Evolutionary conservation across 345 rosid species (phyloP).

Genomic region (Combretum micranthum): DNA sequence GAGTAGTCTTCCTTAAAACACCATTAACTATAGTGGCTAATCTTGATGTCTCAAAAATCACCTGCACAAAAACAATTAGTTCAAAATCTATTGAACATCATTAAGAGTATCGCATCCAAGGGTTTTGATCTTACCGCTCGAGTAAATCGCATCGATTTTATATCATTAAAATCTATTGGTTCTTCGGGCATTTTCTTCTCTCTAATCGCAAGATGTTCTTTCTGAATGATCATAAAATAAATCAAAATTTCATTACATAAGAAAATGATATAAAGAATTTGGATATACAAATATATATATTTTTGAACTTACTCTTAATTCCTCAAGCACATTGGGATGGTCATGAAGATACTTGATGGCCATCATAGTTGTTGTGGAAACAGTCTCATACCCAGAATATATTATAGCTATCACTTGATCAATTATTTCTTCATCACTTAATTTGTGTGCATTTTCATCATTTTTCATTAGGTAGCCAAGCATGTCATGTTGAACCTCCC

Average conservation of each 20-base stretch:
- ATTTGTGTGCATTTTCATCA: constrained; percentile 32
- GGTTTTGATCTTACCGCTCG: constrained; percentile 56
- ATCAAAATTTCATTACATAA: not conserved
- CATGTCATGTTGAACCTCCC: constrained; percentile 45
- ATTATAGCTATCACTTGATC: constrained; percentile 68
- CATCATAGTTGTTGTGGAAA: constrained; percentile 80
- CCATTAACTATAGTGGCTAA: constrained; percentile 79
- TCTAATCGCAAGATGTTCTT: constrained; percentile 69
- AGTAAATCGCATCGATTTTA: constrained; percentile 76
- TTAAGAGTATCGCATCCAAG: not conserved
- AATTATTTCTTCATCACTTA: constrained; percentile 59
- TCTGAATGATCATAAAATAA: constrained; percentile 23
- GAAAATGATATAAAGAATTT: too few relatives aligned
- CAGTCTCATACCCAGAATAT: constrained; percentile 79
- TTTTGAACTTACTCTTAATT: constrained; percentile 45
- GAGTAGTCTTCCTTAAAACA: constrained; percentile 66
- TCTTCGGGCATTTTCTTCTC: constrained; percentile 52
- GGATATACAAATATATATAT: too few relatives aligned
- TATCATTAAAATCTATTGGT: constrained; percentile 56
- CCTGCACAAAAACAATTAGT: constrained; percentile 25
- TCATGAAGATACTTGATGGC: constrained; percentile 72
- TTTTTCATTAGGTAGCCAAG: constrained; percentile 45
- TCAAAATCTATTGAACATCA: not conserved
- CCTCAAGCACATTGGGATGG: constrained; percentile 55
- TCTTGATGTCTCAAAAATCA: constrained; percentile 71